These are phyloP conservation scores for Aspergillus incahuasiensis DNA, from an alignment of 495 filamentous ascomycete species.

Conservation along the genomic window DNA sequence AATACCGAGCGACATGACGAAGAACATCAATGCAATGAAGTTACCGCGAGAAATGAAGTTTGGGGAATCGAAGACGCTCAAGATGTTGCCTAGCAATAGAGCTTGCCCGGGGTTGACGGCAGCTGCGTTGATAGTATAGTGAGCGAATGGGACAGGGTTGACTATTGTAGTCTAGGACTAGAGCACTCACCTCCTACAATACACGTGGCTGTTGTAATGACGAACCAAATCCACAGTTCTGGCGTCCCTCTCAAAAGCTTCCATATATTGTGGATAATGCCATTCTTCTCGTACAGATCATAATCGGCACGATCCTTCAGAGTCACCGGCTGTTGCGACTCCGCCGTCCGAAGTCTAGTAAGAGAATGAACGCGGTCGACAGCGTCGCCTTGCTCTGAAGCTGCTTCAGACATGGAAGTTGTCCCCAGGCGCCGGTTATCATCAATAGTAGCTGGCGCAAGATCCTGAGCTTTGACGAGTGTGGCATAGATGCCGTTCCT, in stretches of 20 bases:
- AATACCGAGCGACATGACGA: constrained; percentile 48
- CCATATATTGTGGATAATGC: neutral
- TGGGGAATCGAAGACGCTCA: constrained; percentile 27
- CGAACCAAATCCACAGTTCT: neutral
- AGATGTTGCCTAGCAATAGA: constrained; percentile 18
- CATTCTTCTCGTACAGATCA: neutral
- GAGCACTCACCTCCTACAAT: neutral
- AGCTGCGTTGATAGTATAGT: constrained; percentile 8
- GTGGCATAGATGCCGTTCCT: constrained; percentile 61
- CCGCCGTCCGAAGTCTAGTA: neutral
- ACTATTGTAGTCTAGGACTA: neutral
- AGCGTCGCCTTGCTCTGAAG: neutral
- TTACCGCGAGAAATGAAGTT: constrained; percentile 21
- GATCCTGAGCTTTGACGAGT: constrained; percentile 74
- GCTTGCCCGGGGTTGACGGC: constrained; percentile 24
- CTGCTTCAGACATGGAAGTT: neutral
- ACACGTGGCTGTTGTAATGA: neutral
- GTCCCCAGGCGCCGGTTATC: neutral
- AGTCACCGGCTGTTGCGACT: neutral
- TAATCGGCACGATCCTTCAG: constrained; percentile 14
- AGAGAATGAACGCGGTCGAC: neutral
- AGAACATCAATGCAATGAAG: constrained; percentile 62
- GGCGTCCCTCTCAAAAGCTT: neutral
- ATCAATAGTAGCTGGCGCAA: constrained; percentile 30
- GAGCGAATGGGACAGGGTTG: neutral